Percentiles rank a stretch among this genome's conserved stretches.
These are phyloP conservation scores for Raddia distichophylla DNA, from an alignment of 176 grass and related monocot species.

Conservation along the genomic window DNA sequence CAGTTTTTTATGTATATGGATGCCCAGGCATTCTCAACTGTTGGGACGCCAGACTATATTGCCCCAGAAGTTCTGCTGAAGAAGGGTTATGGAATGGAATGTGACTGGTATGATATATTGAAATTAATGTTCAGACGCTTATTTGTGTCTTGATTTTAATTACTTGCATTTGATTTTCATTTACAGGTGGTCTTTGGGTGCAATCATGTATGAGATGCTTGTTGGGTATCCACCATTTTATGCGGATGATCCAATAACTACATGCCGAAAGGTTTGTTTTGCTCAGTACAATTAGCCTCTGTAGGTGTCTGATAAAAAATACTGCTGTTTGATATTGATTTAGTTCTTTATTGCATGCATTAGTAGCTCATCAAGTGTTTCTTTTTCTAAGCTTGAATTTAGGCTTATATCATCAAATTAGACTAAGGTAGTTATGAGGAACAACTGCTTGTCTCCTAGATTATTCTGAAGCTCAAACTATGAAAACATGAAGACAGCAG, in stretches of 20 bases:
- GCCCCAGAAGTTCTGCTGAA: slow-evolving; percentile 97
- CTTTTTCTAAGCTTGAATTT: slow-evolving; percentile 39
- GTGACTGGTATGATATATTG: slow-evolving; percentile 75
- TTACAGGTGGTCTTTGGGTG: slow-evolving; percentile 92
- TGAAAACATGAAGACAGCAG: slow-evolving; percentile 17
- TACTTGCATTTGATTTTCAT: slow-evolving; percentile 26
- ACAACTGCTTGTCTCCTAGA: neutral
- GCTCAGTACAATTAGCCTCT: slow-evolving; percentile 14
- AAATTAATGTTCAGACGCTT: slow-evolving; percentile 17
- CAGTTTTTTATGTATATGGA: slow-evolving; percentile 42
- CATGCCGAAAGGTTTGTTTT: slow-evolving; percentile 84
- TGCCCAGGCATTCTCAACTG: slow-evolving; percentile 91
- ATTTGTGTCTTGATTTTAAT: slow-evolving; percentile 16
- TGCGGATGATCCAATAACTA: slow-evolving; percentile 92
- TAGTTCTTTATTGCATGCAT: slow-evolving; percentile 15
- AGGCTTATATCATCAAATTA: slow-evolving; percentile 8
- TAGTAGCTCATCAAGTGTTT: slow-evolving; percentile 7
- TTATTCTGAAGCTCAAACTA: slow-evolving; percentile 18
- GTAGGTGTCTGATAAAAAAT: neutral
- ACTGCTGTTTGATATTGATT: neutral
- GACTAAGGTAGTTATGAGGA: neutral
- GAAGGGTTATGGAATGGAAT: slow-evolving; percentile 99
- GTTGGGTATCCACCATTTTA: slow-evolving; percentile 97
- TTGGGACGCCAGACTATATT: slow-evolving; percentile 99
- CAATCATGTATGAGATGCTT: slow-evolving; percentile 99